A percentile compares a stretch with the other conserved stretches of the same genome.
These are phyloP conservation scores for Cryphonectria naterciae DNA, from an alignment of 2,329 filamentous ascomycete genomes.

Conservation along the genomic window DNA sequence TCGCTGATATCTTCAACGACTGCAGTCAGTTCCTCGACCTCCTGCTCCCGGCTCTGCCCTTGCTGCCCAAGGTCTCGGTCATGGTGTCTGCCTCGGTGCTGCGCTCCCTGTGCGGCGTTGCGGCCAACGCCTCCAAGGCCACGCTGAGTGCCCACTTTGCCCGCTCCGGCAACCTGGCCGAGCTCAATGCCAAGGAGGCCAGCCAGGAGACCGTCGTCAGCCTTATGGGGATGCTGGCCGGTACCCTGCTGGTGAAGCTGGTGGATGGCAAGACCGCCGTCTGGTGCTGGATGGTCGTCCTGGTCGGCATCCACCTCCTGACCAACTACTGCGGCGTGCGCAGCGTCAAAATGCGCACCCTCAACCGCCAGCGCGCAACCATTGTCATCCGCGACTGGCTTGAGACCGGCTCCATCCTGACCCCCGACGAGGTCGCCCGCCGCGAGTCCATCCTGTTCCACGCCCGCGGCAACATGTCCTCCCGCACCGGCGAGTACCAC, in stretches of 20 bases:
- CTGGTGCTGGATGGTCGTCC: slow-evolving; percentile 70
- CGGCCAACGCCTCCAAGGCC: slow-evolving; percentile 87
- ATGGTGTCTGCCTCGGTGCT: slow-evolving; percentile 57
- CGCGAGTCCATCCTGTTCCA: slow-evolving; percentile 69
- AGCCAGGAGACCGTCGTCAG: slow-evolving; percentile 95
- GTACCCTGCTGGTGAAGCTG: slow-evolving; percentile 77
- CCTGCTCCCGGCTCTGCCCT: slow-evolving; percentile 73
- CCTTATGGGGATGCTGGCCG: slow-evolving; percentile 82
- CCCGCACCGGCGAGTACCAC: slow-evolving; percentile 41
- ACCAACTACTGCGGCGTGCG: slow-evolving; percentile 88
- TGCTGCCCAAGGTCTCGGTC: slow-evolving; percentile 52
- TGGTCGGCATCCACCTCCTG: slow-evolving; percentile 76
- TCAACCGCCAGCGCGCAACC: slow-evolving; percentile 86
- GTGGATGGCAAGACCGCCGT: slow-evolving; percentile 74
- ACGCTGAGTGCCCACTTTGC: slow-evolving; percentile 93
- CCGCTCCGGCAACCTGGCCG: slow-evolving; percentile 81
- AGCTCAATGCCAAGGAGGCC: slow-evolving; percentile 93
- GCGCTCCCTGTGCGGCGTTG: slow-evolving; percentile 78
- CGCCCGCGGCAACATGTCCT: slow-evolving; percentile 48
- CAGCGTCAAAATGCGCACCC: slow-evolving; percentile 77
- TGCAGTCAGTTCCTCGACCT: slow-evolving; percentile 84
- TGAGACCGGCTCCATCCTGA: slow-evolving; percentile 55
- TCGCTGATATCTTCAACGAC: slow-evolving; percentile 89
- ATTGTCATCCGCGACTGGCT: slow-evolving; percentile 70
- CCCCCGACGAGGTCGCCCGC: slow-evolving; percentile 67